Conservation (phyloP, 495 filamentous ascomycete species). For the Neurospora pannonica region DNA sequence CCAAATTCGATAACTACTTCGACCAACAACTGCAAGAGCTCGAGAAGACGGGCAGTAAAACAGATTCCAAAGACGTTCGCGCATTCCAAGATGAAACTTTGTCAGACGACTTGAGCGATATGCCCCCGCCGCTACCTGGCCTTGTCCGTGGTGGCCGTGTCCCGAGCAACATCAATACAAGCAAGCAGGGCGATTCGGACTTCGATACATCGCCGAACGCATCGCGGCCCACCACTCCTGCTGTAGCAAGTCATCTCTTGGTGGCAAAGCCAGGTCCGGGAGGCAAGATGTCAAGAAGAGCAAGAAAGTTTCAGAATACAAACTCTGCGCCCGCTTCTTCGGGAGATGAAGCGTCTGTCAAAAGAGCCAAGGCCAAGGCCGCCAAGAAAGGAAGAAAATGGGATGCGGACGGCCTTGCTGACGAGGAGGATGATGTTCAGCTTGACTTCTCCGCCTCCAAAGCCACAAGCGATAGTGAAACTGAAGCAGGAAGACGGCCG, state of each 20-base stretch:
- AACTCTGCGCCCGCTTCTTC: conserved; percentile 65
- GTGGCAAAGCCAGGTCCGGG: conserved; percentile 62
- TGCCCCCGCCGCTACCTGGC: conserved; percentile 36
- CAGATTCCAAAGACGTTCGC: conserved; percentile 19
- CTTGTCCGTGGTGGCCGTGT: conserved; percentile 21
- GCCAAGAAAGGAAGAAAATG: conserved; percentile 81
- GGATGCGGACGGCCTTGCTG: conserved; percentile 80
- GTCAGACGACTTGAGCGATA: conserved; percentile 26
- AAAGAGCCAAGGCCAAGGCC: conserved; percentile 50
- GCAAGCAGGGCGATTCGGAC: conserved; percentile 44
- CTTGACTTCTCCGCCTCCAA: conserved; percentile 75
- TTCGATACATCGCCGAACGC: conserved; percentile 63
- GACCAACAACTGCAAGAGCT: conserved; percentile 84
- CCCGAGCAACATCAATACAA: conserved; percentile 6
- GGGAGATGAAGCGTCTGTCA: conserved; percentile 61
- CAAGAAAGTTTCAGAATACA: conserved; percentile 61
- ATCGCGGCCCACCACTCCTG: conserved; percentile 72
- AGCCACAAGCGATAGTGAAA: conserved; percentile 43
- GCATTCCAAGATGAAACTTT: conserved; percentile 33
- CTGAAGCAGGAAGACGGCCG: conserved; percentile 31
- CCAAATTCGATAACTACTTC: conserved; percentile 84
- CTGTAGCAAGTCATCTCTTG: conserved; percentile 50
- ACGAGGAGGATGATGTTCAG: conserved; percentile 70
- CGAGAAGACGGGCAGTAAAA: conserved; percentile 41
- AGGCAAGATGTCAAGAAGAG: conserved; percentile 67